phyloP scores from a whole-genome alignment of 2,329 filamentous ascomycete species.

The Fusarium sp. region DNA sequence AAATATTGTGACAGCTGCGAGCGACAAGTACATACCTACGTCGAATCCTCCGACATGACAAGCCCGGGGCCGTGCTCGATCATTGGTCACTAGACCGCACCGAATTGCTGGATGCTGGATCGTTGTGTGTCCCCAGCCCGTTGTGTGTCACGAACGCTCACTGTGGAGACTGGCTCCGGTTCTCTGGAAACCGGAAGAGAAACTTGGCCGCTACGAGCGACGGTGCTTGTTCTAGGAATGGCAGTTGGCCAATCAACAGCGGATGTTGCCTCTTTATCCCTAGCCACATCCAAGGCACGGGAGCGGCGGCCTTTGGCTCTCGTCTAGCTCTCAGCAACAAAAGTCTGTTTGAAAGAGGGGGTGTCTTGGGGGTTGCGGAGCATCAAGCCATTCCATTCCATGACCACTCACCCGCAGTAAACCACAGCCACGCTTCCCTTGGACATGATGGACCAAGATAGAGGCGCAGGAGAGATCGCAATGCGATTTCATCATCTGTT shows the following conservation, averaged over 20 bases:
- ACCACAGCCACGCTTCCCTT: slow-evolving; percentile 31
- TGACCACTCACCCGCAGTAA: slow-evolving; percentile 38
- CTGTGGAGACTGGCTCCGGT: slow-evolving; percentile 47
- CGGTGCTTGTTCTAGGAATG: slow-evolving; percentile 35
- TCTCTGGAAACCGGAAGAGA: slow-evolving; percentile 47
- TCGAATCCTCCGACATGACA: slow-evolving; percentile 25
- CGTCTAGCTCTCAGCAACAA: slow-evolving; percentile 35
- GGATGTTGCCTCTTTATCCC: slow-evolving; percentile 19
- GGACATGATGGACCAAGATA: slow-evolving; percentile 2
- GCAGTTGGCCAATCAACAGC: slow-evolving; percentile 40
- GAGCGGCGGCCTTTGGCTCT: slow-evolving; percentile 41
- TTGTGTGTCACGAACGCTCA: slow-evolving; percentile 42
- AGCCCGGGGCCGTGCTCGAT: slow-evolving; percentile 25
- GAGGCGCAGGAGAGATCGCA: slow-evolving; percentile 1
- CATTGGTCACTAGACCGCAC: slow-evolving; percentile 33
- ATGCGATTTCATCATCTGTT: slow-evolving; percentile 5
- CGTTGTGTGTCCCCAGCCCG: slow-evolving; percentile 33
- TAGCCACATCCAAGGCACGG: slow-evolving; percentile 41
- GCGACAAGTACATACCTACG: slow-evolving; percentile 1
- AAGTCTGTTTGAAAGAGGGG: slow-evolving; percentile 34
- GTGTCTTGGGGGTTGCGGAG: slow-evolving; percentile 33
- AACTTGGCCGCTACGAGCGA: slow-evolving; percentile 39
- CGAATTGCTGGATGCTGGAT: slow-evolving; percentile 40
- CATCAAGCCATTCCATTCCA: slow-evolving; percentile 21
- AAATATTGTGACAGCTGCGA: slow-evolving; percentile 22